phyloP scores from a whole-genome alignment of 768 basidiomycete species.

The Mycena haematopus region DNA sequence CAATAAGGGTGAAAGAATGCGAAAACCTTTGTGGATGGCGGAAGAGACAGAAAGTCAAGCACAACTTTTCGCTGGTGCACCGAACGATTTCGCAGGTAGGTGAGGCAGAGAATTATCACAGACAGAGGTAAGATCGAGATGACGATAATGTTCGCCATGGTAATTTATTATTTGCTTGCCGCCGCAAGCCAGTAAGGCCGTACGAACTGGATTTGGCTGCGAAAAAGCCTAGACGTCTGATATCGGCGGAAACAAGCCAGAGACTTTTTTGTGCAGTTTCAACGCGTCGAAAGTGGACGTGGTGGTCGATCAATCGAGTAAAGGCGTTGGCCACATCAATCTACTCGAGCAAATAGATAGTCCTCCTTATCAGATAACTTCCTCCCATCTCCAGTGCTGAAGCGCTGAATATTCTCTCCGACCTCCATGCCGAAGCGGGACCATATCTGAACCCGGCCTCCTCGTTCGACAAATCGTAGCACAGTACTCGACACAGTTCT shows the following conservation, averaged over 20 bases:
- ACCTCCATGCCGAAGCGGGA: background rate
- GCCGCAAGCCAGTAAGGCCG: no score
- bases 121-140: slow-evolving; percentile 9
- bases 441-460: background rate
- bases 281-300: no score
- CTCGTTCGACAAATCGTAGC: background rate
- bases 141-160: slow-evolving; percentile 2
- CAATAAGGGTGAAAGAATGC: slow-evolving; percentile 95
- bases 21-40: slow-evolving; percentile 23
- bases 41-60: slow-evolving; percentile 20
- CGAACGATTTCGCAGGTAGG: background rate
- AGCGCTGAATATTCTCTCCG: background rate
- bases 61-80: background rate
- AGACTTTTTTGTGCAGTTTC: no score
- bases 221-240: no score
- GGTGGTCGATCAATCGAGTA: no score
- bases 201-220: no score
- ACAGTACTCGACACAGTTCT: background rate
- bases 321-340: no score
- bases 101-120: slow-evolving; percentile 2
- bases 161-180: no score
- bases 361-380: background rate
- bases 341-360: no score
- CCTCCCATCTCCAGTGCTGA: background rate
- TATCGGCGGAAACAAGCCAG: no score